phyloP scores from a whole-genome alignment of 148 eudicot species.

The Oxyria digyna region DNA sequence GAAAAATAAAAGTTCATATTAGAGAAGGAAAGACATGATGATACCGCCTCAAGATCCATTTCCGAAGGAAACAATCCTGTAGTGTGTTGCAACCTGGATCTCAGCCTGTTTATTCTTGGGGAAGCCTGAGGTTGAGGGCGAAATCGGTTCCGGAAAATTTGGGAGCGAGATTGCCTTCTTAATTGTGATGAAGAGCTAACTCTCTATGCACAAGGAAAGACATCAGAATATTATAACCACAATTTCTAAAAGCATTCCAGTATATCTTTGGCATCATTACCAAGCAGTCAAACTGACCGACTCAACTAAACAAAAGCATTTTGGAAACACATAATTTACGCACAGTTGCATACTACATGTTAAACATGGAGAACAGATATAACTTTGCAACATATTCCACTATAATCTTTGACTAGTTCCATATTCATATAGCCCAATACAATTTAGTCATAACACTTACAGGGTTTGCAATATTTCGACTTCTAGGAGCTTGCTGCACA shows the following conservation, averaged over 20 bases:
- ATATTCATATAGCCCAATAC: background rate
- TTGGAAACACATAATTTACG: background rate
- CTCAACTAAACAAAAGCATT: background rate
- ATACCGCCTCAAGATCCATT: constrained; percentile 87
- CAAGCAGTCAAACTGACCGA: background rate
- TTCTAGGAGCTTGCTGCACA: constrained; percentile 22
- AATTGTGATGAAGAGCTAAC: constrained; percentile 4
- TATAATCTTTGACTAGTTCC: background rate
- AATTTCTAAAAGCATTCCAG: background rate
- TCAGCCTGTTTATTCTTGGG: constrained; percentile 35
- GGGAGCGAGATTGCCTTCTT: constrained; percentile 25
- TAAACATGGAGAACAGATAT: background rate
- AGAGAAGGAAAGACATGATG: constrained; percentile 4
- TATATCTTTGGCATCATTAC: background rate
- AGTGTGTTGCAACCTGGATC: constrained; percentile 37
- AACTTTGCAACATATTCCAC: background rate
- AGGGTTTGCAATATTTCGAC: constrained; percentile 16
- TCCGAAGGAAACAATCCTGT: constrained; percentile 45
- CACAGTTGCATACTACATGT: background rate
- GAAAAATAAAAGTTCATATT: background rate
- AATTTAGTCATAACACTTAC: background rate
- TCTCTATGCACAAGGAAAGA: constrained; percentile 31
- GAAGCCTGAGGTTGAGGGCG: constrained; percentile 32
- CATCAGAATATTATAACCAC: background rate
- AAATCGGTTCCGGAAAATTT: constrained; percentile 23